Percentiles rank a stretch among this genome's conserved stretches.
Conservation (phyloP, 1,284 basidiomycete genomes). For the Microbotryomycetes sp. region DNA sequence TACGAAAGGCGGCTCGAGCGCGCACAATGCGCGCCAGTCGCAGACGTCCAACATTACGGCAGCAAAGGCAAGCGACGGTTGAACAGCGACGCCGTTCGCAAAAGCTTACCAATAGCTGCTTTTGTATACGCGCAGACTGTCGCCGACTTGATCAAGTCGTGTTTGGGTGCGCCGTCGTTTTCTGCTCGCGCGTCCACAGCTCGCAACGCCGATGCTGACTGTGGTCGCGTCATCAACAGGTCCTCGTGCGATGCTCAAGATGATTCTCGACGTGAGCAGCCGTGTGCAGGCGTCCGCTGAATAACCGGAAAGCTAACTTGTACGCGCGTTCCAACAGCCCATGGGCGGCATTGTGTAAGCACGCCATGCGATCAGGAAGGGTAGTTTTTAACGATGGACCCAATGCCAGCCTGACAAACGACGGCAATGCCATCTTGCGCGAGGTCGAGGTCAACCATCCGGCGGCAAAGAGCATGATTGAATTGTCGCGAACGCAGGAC, state of each 20-base stretch:
- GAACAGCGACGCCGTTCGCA: no score
- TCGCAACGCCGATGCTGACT: background rate
- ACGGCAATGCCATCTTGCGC: slow-evolving; percentile 92
- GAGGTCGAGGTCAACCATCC: slow-evolving; percentile 98
- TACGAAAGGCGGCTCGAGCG: slow-evolving; percentile 32
- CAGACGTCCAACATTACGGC: slow-evolving; percentile 96
- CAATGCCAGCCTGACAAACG: slow-evolving; percentile 73
- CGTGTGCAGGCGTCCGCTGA: background rate
- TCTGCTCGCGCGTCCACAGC: background rate
- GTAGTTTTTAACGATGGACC: no score
- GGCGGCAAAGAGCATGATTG: slow-evolving; percentile 99
- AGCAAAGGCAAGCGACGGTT: slow-evolving; percentile 73
- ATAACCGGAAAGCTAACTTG: slow-evolving; percentile 20
- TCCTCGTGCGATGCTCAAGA: slow-evolving; percentile 97
- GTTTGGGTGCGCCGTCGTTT: slow-evolving; percentile 51
- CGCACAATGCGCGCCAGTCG: slow-evolving; percentile 83
- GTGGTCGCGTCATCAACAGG: slow-evolving; percentile 38
- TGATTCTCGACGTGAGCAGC: slow-evolving; percentile 72
- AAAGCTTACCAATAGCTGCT: background rate
- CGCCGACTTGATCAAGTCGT: slow-evolving; percentile 96
- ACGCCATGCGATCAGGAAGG: no score
- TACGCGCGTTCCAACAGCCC: slow-evolving; percentile 45
- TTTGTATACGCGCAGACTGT: slow-evolving; percentile 59
- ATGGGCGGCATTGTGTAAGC: slow-evolving; percentile 92
- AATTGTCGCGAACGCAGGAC: slow-evolving; percentile 92